Evolutionary conservation across 2,329 filamentous ascomycete species (phyloP), one percentile per base, ranked within the genome.

Genomic region (Trichophyton simii): DNA sequence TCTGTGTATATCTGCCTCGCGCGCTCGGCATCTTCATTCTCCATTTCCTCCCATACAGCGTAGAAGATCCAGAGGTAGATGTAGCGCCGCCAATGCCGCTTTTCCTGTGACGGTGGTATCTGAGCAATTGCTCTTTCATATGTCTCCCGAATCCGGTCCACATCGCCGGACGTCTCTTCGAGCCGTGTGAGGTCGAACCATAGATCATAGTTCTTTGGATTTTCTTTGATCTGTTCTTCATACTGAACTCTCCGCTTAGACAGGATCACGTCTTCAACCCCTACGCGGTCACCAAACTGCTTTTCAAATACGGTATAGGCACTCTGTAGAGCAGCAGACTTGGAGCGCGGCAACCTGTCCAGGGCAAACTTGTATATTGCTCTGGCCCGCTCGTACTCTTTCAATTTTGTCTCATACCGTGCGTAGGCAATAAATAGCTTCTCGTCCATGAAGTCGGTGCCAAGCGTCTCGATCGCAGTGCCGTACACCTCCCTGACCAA

Each of bases 61-160:
- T 97, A 99, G 76, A 97, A 96, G 50, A 97, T 84, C 90, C 92
- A 99, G 1, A 99, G 82, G 71, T 97, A 99, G 63, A 99, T 95
- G 74, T 99, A 99, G 41, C 94, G 82, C 66, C 94, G 83, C 94
- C 94, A 99, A 73, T 97, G 91, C 55, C 94, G 84, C 79, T 99
- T 99, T 73, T 97, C 94, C 68, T 95, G 89, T 20, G 91, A 95
- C 0, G 94, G 92, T 1, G 94, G 94, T 13, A 97, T 85, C 70
- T 99, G 92, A 3, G 94, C 91, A 67, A 99, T 95, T 1, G 94
- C 94, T 68, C 91, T 84, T 75, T 99, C 94, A 75, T 97, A 99
- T 13, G 95, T 85, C 66, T 99, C 94, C 38, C 94, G 85, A 1
- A 96, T 87, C 48, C 89, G 85, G 65, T 95, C 91, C 0, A 83